A percentile compares a stretch with the other conserved stretches of the same genome.
Evolutionary conservation across 2,329 filamentous ascomycete genomes (phyloP).

Genomic region (Exserohilum rostratum): DNA sequence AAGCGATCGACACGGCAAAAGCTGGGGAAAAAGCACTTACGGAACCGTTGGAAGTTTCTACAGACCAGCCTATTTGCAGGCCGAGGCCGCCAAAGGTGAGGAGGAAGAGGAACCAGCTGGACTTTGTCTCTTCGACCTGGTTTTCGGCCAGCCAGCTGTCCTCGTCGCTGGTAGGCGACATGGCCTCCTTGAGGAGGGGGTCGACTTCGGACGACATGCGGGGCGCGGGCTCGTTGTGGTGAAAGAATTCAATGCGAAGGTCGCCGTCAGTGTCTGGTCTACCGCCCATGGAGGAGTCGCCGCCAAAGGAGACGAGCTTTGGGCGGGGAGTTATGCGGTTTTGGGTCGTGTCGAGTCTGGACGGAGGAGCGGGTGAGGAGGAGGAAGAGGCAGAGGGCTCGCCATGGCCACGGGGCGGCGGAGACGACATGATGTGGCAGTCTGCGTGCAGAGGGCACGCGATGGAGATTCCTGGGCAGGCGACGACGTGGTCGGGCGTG

Average conservation of each 20-base stretch:
- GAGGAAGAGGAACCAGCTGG: conserved; percentile 82
- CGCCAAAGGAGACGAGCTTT: conserved; percentile 47
- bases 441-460: conserved; percentile 11
- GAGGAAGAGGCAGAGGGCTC: conserved; percentile 22
- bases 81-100: conserved; percentile 86
- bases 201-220: conserved; percentile 41
- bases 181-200: conserved; percentile 40
- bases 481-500: conserved; percentile 22
- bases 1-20: background rate
- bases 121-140: conserved; percentile 71
- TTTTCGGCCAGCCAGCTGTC: conserved; percentile 52
- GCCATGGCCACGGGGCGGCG: conserved; percentile 10
- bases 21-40: conserved; percentile 48
- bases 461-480: conserved; percentile 16
- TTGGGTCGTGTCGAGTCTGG: conserved; percentile 23
- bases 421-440: conserved; percentile 19
- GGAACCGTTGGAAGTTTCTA: conserved; percentile 91
- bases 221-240: conserved; percentile 45
- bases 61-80: conserved; percentile 93
- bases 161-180: conserved; percentile 39
- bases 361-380: conserved; percentile 18
- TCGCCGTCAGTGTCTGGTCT: conserved; percentile 23
- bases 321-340: conserved; percentile 27
- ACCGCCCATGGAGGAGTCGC: conserved; percentile 30
- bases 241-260: conserved; percentile 36